Conservation (phyloP, 371 early-diverging fungal genomes). For the Apophysomyces ossiformis region DNA sequence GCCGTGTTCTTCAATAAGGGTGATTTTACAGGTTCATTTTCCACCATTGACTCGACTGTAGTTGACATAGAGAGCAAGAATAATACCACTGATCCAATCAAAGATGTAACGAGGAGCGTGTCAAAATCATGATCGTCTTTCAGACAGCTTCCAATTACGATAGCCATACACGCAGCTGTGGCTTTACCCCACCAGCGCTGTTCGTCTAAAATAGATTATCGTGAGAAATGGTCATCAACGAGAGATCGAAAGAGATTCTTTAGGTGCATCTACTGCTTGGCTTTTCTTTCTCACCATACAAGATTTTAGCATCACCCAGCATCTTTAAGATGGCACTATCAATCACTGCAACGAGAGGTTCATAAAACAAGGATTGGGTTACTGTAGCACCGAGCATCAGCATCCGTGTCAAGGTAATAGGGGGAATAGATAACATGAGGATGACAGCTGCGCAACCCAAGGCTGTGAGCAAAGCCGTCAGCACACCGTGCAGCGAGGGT, state of each 20-base stretch:
- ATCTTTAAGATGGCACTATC: constrained; percentile 34
- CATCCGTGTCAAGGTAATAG: constrained; percentile 28
- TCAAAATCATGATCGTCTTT: constrained; percentile 54
- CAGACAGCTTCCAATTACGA: constrained; percentile 40
- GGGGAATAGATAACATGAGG: constrained; percentile 40
- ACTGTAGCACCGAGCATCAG: constrained; percentile 35
- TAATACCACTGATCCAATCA: constrained; percentile 39
- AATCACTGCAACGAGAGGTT: constrained; percentile 25
- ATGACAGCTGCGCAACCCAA: constrained; percentile 39
- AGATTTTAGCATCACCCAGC: constrained; percentile 27
- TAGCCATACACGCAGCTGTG: constrained; percentile 32
- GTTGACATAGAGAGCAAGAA: constrained; percentile 46
- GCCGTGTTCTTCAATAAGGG: constrained; percentile 18
- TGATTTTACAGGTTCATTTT: constrained; percentile 29
- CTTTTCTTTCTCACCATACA: constrained; percentile 14
- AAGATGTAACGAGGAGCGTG: constrained; percentile 40
- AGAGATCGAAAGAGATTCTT: background rate
- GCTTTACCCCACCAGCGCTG: constrained; percentile 40
- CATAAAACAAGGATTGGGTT: constrained; percentile 37
- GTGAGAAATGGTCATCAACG: background rate
- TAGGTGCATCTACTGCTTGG: background rate
- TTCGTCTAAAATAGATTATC: constrained; percentile 20
- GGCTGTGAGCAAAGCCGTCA: constrained; percentile 43
- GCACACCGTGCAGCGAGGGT: constrained; percentile 38
- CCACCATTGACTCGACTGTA: constrained; percentile 21